Evolutionary conservation across 83 land plant genomes (phyloP).

Genomic region (Thuja plicata): DNA sequence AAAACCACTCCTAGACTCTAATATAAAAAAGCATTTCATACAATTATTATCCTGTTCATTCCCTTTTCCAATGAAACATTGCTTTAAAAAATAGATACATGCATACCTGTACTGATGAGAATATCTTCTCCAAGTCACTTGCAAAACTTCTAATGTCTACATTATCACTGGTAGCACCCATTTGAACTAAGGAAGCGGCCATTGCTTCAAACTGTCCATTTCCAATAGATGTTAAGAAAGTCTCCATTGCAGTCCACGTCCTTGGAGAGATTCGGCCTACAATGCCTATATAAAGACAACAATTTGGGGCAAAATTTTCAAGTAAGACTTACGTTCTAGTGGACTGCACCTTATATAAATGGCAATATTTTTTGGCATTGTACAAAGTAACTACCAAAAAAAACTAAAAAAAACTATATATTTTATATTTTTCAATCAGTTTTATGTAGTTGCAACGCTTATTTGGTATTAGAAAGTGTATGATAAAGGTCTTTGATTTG

Average conservation of each 20-base stretch:
- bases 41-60: neutral
- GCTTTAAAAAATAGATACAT: neutral
- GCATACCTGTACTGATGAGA: conserved; percentile 78
- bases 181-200: conserved; percentile 85
- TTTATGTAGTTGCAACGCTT: neutral
- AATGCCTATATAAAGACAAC: conserved; percentile 56
- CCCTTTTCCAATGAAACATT: neutral
- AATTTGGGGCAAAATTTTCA: neutral
- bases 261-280: conserved; percentile 96
- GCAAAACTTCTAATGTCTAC: conserved; percentile 79
- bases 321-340: neutral
- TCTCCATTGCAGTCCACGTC: conserved; percentile 96
- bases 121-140: conserved; percentile 87
- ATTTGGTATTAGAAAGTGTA: neutral
- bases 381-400: neutral
- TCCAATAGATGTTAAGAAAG: conserved; percentile 82
- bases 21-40: neutral
- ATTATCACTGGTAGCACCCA: conserved; percentile 87
- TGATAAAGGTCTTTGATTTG: neutral
- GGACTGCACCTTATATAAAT: neutral
- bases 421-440: neutral
- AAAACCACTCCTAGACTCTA: too few species aligned
- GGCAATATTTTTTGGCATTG: neutral
- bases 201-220: conserved; percentile 83
- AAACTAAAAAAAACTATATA: neutral